Conservation (phyloP, 805 yeast genomes). For the Wickerhamiella spandovensis region DNA sequence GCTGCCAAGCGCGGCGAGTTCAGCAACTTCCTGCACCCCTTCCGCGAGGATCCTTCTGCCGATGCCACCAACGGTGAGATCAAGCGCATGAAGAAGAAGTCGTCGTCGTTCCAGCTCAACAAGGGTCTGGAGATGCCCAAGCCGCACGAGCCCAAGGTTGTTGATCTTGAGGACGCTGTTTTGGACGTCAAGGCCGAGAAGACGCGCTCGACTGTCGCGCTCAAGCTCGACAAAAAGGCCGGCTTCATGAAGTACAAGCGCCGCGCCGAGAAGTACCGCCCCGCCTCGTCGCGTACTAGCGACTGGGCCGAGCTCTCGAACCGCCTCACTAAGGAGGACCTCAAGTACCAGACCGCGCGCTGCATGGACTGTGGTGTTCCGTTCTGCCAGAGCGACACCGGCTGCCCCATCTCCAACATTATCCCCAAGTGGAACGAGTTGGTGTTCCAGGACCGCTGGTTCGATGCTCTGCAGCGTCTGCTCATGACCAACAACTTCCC, state of each 20-base stretch:
- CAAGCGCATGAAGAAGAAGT: slow-evolving; percentile 28
- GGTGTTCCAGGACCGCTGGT: slow-evolving; percentile 91
- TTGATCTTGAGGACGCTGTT: slow-evolving; percentile 82
- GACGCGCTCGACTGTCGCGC: slow-evolving; percentile 34
- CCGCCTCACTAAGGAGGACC: slow-evolving; percentile 72
- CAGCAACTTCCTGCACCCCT: slow-evolving; percentile 44
- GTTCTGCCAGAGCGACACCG: slow-evolving; percentile 94
- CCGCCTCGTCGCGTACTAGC: slow-evolving; percentile 56
- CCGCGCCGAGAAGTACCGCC: slow-evolving; percentile 75
- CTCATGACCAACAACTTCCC: slow-evolving; percentile 97
- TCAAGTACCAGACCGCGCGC: slow-evolving; percentile 85
- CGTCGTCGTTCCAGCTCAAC: slow-evolving; percentile 10
- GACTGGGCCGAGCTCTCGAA: slow-evolving; percentile 90
- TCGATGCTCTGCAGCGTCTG: slow-evolving; percentile 79
- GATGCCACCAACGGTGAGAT: slow-evolving; percentile 88
- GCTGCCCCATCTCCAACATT: slow-evolving; percentile 93
- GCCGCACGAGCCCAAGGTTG: slow-evolving; percentile 61
- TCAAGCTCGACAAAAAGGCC: slow-evolving; percentile 61
- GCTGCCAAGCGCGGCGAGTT: slow-evolving; percentile 49
- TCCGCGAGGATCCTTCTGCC: slow-evolving; percentile 70
- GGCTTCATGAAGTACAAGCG: slow-evolving; percentile 93
- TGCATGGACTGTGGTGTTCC: slow-evolving; percentile 99
- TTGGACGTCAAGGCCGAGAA: slow-evolving; percentile 52
- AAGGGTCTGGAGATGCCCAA: slow-evolving; percentile 25
- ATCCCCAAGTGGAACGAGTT: slow-evolving; percentile 98